These are phyloP conservation scores for Phellopilus nigrolimitatus DNA, from an alignment of 1,284 basidiomycete genomes.

Conservation along the genomic window DNA sequence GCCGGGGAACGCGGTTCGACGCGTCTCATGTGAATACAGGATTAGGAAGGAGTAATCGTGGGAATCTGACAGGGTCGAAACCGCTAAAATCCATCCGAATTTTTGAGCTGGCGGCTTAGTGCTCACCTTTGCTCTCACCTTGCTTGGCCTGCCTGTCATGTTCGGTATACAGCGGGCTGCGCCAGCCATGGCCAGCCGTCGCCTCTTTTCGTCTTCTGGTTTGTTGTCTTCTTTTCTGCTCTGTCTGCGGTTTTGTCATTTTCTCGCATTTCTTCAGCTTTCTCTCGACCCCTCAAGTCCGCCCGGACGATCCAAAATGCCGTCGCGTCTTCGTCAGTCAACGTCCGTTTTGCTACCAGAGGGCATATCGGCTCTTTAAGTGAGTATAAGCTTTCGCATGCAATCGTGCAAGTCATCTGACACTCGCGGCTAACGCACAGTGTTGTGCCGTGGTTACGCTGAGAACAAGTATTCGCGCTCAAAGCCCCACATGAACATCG, in stretches of 20 bases:
- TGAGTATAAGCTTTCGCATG: slow-evolving; percentile 16
- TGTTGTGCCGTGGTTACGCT: slow-evolving; percentile 60
- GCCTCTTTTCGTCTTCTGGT: slow-evolving; percentile 16
- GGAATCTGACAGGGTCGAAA: slow-evolving; percentile 5
- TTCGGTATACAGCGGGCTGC: slow-evolving; percentile 43
- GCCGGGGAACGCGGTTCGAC: neutral
- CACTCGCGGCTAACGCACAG: slow-evolving; percentile 24
- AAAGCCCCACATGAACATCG: slow-evolving; percentile 97
- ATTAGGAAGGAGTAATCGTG: slow-evolving; percentile 1
- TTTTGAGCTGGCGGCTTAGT: slow-evolving; percentile 1
- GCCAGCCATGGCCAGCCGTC: slow-evolving; percentile 37
- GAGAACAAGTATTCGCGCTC: slow-evolving; percentile 77
- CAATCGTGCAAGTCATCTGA: neutral
- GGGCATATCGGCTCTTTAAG: slow-evolving; percentile 13
- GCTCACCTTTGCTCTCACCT: slow-evolving; percentile 18
- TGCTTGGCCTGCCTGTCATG: slow-evolving; percentile 29
- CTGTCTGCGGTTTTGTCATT: neutral
- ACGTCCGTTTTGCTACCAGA: slow-evolving; percentile 19
- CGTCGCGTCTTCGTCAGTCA: slow-evolving; percentile 29
- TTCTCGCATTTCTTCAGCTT: slow-evolving; percentile 18
- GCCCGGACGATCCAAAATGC: slow-evolving; percentile 7
- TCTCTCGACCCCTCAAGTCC: slow-evolving; percentile 20
- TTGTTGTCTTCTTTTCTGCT: neutral
- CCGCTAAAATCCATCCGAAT: slow-evolving; percentile 8
- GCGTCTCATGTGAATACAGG: neutral